Conservation (phyloP, 345 rosid genomes). For the Melastoma malabathricum region DNA sequence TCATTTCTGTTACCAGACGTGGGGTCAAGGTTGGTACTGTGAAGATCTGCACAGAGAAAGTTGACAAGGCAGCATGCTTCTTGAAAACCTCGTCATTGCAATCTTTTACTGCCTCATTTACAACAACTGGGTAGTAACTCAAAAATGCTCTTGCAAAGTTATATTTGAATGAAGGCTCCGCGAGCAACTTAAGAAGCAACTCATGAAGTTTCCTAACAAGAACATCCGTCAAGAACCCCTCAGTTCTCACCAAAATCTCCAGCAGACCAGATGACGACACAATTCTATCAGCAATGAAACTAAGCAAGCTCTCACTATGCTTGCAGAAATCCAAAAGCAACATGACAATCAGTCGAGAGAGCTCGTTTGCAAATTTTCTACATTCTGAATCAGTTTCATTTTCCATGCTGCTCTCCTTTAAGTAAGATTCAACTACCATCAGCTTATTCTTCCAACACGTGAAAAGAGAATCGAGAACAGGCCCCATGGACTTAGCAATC, state of each 20-base stretch:
- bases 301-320: conserved; percentile 79
- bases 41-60: conserved; percentile 87
- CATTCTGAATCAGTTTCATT: conserved; percentile 15
- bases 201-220: conserved; percentile 54
- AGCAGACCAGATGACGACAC: conserved; percentile 43
- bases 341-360: conserved; percentile 53
- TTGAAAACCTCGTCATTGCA: conserved; percentile 24
- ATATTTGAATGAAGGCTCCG: conserved; percentile 73
- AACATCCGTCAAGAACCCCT: conserved; percentile 40
- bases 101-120: conserved; percentile 46
- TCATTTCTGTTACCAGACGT: conserved; percentile 79
- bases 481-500: conserved; percentile 49
- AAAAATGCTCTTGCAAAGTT: conserved; percentile 80
- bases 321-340: conserved; percentile 73
- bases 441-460: conserved; percentile 56
- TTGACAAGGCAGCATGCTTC: conserved; percentile 44
- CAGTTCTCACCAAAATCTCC: conserved; percentile 61
- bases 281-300: conserved; percentile 63
- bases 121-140: conserved; percentile 56
- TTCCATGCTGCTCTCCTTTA: conserved; percentile 20
- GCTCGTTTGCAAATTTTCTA: conserved; percentile 43
- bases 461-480: conserved; percentile 62
- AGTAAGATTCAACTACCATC: conserved; percentile 23
- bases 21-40: conserved; percentile 88
- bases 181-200: conserved; percentile 72